phyloP scores from a whole-genome alignment of 2,329 filamentous ascomycete species.

The Colletotrichum cuscutae region DNA sequence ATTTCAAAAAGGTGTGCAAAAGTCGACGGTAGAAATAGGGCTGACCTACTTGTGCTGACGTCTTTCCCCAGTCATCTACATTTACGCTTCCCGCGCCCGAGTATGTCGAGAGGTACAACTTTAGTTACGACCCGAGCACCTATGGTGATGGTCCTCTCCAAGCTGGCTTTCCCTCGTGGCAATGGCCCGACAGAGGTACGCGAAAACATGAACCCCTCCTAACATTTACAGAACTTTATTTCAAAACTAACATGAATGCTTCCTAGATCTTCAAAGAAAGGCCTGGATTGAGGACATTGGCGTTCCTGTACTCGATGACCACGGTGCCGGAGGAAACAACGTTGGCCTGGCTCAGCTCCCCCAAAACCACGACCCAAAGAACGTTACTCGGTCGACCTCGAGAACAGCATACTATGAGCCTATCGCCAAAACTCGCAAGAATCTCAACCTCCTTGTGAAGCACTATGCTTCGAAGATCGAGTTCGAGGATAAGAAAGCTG shows the following conservation, averaged over 20 bases:
- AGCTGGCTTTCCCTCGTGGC: constrained; percentile 39
- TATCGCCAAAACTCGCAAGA: constrained; percentile 45
- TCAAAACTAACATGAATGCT: too few species aligned
- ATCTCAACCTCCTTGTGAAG: constrained; percentile 50
- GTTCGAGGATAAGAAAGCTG: constrained; percentile 37
- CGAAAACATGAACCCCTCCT: too few species aligned
- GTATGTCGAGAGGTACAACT: constrained; percentile 41
- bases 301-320: constrained; percentile 28
- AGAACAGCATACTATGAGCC: constrained; percentile 44
- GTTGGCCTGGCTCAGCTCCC: constrained; percentile 40
- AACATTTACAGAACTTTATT: too few species aligned
- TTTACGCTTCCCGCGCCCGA: constrained; percentile 43
- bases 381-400: constrained; percentile 49
- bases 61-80: constrained; percentile 42
- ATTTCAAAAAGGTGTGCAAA: constrained; percentile 53
- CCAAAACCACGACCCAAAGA: constrained; percentile 50
- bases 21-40: too few species aligned
- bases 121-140: constrained; percentile 36
- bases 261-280: constrained; percentile 20
- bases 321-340: constrained; percentile 34
- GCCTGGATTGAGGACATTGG: constrained; percentile 32
- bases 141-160: constrained; percentile 40
- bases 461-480: constrained; percentile 42
- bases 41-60: constrained; percentile 38
- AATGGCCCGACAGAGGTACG: constrained; percentile 39